Evolutionary conservation across 108 stramenopile genomes (phyloP).

Genomic region (Stephanodiscus triporus): DNA sequence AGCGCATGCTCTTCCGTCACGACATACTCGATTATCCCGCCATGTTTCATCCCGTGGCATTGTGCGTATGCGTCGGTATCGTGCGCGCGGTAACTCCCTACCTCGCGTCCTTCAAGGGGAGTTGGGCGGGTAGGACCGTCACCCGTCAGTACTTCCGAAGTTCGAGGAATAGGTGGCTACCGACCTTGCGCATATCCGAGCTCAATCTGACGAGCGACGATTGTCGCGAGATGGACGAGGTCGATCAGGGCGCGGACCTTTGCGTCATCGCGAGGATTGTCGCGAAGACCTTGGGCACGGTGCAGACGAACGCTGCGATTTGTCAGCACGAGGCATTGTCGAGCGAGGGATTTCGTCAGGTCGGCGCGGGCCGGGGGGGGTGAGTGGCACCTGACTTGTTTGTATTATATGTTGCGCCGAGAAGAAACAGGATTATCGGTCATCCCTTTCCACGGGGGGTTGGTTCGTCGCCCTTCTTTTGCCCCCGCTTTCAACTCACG

Average conservation of each 20-base stretch:
- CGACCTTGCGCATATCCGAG: slow-evolving; percentile 54
- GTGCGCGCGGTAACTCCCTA: slow-evolving; percentile 37
- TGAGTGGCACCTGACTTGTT: too few relatives aligned
- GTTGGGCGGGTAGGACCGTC: slow-evolving; percentile 60
- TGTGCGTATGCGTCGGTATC: slow-evolving; percentile 64
- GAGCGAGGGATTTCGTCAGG: slow-evolving; percentile 29
- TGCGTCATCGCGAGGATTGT: slow-evolving; percentile 54
- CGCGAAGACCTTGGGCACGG: slow-evolving; percentile 65
- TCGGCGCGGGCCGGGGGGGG: slow-evolving; percentile 43
- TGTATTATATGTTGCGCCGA: too few relatives aligned
- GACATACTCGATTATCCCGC: slow-evolving; percentile 44
- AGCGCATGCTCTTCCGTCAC: slow-evolving; percentile 30
- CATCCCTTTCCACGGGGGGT: too few relatives aligned
- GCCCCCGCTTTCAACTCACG: too few relatives aligned
- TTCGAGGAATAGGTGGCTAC: slow-evolving; percentile 64
- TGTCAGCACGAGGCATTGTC: not conserved
- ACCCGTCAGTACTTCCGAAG: slow-evolving; percentile 50
- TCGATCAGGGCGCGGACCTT: slow-evolving; percentile 55
- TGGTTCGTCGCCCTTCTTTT: too few relatives aligned
- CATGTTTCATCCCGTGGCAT: slow-evolving; percentile 47
- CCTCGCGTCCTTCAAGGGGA: slow-evolving; percentile 69
- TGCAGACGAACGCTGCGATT: slow-evolving; percentile 30
- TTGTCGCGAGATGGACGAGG: slow-evolving; percentile 68
- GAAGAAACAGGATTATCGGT: too few relatives aligned
- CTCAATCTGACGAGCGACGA: slow-evolving; percentile 60